Base-by-base conservation (phyloP, 2,329 filamentous ascomycete species). In the Diaporthe australafricana region DNA sequence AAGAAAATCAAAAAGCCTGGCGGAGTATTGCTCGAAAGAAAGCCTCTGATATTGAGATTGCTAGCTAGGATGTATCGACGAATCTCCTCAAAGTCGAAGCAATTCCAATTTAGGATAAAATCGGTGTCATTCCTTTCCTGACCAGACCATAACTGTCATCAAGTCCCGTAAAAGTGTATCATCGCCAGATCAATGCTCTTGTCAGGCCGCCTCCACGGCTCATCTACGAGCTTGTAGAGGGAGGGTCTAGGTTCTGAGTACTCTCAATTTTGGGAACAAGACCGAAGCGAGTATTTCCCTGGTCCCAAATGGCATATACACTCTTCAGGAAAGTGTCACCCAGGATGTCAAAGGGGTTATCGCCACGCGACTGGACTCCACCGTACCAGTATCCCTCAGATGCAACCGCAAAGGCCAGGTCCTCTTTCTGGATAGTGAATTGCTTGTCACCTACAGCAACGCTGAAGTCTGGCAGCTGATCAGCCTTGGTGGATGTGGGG, bases 261-360 rank as follows among this genome's bases (percentile, higher is more conserved):
- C 78, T 77, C 75, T 87, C 81, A 42, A 84, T 83, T 76, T 88
- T 86, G 75, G 90, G 88, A 56, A 91, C 87, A 50, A 84, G 84
- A 38, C 90, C 90, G 73, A 92, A 90, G 38, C 86, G 87, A 76
- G 80, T 84, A 74, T 89, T 88, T 66, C 89, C 89, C 70, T 88
- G 86, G 77, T 92, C 90, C 79, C 91, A 92, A 71, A 92, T 85
- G 87, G 88, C 89, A 77, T 93, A 93, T 70, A 92, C 83, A 30
- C 85, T 88, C 83, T 91, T 92, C 79, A 93, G 79, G 77, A 91
- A 91, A 2, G 87, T 87, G 75, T 89, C 90, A 6, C 91, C 91
- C 20, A 91, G 82, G 55, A 93, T 91, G 77, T 92, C 90, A 75
- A 92, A 90, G 3, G 81, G 77, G 78, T 88, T 82, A 67, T 82